Conservation (phyloP, 169 alveolate species). For the Eimeria zaria region DNA sequence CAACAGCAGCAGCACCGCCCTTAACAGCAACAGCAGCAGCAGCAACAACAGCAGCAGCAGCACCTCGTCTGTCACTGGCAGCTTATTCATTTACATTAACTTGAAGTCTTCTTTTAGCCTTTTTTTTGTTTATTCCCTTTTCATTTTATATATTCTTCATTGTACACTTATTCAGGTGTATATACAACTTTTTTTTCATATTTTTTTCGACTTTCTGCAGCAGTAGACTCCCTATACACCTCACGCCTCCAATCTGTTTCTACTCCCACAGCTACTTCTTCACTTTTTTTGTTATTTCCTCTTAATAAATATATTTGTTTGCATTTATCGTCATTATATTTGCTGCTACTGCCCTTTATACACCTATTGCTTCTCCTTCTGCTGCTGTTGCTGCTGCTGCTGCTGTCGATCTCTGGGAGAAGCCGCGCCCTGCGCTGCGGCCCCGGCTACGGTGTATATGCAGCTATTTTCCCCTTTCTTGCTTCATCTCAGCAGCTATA, state of each 20-base stretch:
- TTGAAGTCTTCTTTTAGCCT: background rate
- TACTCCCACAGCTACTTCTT: background rate
- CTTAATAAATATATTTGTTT: background rate
- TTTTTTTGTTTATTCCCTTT: background rate
- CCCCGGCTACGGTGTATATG: background rate
- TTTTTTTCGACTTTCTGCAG: background rate
- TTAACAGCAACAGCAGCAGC: background rate
- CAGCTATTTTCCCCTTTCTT: background rate
- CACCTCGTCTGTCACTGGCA: slow-evolving; percentile 39
- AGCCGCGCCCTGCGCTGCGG: background rate
- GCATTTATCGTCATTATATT: background rate
- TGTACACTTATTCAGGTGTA: background rate
- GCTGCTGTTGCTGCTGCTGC: slow-evolving; percentile 19
- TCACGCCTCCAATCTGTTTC: background rate
- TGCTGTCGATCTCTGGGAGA: background rate
- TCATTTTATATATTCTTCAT: background rate
- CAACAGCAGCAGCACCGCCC: slow-evolving; percentile 19
- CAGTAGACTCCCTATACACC: background rate
- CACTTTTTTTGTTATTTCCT: background rate
- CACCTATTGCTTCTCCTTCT: background rate
- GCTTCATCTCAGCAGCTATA: background rate
- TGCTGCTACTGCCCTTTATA: background rate
- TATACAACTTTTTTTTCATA: background rate
- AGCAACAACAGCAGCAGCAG: slow-evolving; percentile 1
- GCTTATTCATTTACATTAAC: no score